These are phyloP conservation scores for Alternaria infectoria DNA, from an alignment of 2,329 filamentous ascomycete genomes.

Conservation along the genomic window DNA sequence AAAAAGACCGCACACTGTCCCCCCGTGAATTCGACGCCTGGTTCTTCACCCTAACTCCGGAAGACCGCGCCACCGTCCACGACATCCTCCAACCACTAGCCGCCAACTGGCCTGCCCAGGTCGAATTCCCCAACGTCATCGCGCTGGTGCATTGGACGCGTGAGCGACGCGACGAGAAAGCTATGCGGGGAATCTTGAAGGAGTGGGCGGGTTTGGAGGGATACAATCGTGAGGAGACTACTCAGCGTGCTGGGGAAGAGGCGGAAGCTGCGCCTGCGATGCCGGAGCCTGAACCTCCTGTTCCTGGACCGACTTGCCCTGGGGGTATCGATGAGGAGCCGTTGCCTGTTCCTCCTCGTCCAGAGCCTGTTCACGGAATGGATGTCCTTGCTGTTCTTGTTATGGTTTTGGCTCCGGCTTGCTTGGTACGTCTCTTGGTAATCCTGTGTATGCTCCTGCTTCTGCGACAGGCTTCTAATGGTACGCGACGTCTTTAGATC, in stretches of 20 bases:
- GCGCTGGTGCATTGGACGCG: background rate
- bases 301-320: background rate
- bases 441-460: background rate
- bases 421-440: background rate
- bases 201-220: no score
- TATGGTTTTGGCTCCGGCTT: background rate
- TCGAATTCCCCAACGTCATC: background rate
- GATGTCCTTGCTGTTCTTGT: background rate
- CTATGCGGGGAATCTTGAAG: no score
- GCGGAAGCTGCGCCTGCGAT: background rate
- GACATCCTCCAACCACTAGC: background rate
- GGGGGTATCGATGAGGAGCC: background rate
- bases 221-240: no score
- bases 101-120: background rate
- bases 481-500: background rate
- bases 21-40: background rate
- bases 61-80: background rate
- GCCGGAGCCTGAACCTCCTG: background rate
- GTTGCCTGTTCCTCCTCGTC: background rate
- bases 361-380: background rate
- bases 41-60: background rate
- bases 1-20: fast-evolving
- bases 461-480: background rate
- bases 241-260: no score
- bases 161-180: no score